Conservation (phyloP, 345 rosid genomes). For the Populus simonii region DNA sequence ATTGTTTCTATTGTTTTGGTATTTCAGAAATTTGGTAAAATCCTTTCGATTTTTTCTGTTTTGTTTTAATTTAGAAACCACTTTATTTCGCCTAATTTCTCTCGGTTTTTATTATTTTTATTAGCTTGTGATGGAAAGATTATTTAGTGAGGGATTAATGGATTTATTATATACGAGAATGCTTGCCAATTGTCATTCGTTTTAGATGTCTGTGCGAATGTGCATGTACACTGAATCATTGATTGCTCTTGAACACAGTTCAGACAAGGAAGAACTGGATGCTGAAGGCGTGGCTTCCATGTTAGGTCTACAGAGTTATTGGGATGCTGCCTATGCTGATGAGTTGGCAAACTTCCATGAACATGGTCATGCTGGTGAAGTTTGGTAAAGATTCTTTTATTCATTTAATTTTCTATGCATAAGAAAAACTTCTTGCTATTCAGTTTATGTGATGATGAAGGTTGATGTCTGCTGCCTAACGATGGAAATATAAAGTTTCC, state of each 20-base stretch:
- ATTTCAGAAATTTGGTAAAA: no score
- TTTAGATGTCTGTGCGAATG: not conserved
- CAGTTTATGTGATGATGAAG: no score
- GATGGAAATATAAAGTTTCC: no score
- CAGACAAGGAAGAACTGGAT: constrained; percentile 89
- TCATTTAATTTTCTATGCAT: not conserved
- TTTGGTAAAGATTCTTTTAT: constrained; percentile 51
- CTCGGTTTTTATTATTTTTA: no score
- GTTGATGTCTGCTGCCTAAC: no score
- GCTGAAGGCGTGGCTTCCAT: constrained; percentile 72
- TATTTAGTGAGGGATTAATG: no score
- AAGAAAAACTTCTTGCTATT: not conserved
- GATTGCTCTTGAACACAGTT: constrained; percentile 42
- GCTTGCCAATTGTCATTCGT: not conserved
- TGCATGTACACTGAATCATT: not conserved
- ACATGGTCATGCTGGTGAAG: constrained; percentile 94
- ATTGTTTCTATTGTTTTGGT: no score
- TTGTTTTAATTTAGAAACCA: no score
- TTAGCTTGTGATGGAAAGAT: no score
- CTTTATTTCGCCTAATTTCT: no score
- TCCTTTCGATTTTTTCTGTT: no score
- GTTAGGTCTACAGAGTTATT: constrained; percentile 92
- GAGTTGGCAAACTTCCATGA: constrained; percentile 83
- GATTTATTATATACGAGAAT: no score
- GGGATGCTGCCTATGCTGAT: constrained; percentile 90